Evolutionary conservation across 2,329 filamentous ascomycete genomes (phyloP), one percentile per base, ranked within the genome.

Genomic region (Ceratocystis diversiconidia): DNA sequence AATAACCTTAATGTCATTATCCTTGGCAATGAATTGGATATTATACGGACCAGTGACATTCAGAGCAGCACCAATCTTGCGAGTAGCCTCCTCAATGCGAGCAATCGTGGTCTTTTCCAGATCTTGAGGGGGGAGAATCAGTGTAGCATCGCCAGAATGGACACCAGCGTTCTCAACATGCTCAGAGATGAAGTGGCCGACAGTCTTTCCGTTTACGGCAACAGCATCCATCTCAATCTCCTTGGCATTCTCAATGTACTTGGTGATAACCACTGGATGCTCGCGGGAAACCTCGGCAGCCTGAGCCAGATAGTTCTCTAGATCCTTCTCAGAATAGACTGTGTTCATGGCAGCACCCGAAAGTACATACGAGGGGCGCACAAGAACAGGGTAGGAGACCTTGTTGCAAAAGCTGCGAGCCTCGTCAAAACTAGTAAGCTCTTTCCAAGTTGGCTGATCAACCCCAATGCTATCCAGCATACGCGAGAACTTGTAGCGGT

Each of bases 151-250:
- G 77, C 94, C 94, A 69, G 94, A 99, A 78, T 99, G 94, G 8
- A 99, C 94, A 79, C 94, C 94, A 22, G 94, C 94, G 71, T 97
- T 97, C 77, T 99, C 94, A 52, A 99, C 94, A 75, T 99, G 94
- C 79, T 99, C 94, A 0, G 92, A 97, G 73, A 99, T 90, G 76
- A 97, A 97, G 75, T 97, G 94, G 12, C 92, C 91, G 66, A 96
- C 85, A 76, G 97, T 88, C 65, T 83, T 86, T 73, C 94, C 94
- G 70, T 95, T 88, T 71, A 86, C 87, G 64, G 92, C 94, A 57
- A 99, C 94, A 50, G 94, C 94, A 72, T 99, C 94, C 94, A 99
- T 97, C 77, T 99, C 94, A 69, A 99, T 97, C 76, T 99, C 94
- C 80, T 99, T 97, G 70, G 94, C 94, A 70, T 95, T 94, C 79